Conservation (phyloP, 208 protist species). For the Leishmania martiniquensis region DNA sequence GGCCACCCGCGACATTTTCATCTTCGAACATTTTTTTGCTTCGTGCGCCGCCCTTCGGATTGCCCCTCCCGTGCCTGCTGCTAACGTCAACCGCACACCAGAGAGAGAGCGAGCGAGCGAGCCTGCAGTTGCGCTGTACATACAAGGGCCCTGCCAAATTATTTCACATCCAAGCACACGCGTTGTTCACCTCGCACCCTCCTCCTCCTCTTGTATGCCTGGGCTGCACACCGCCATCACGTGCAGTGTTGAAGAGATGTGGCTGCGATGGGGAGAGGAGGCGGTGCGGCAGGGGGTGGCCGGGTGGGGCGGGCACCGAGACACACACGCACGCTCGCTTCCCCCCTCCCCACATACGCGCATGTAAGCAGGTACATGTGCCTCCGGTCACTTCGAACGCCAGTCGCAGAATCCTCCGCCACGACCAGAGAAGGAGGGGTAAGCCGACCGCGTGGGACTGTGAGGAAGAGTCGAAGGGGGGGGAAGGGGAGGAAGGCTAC, state of each 20-base stretch:
- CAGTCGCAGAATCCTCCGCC: not conserved
- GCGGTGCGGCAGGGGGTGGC: not conserved
- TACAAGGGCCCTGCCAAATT: not conserved
- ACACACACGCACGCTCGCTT: not conserved
- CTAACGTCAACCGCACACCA: not conserved
- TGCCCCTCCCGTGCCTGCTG: not conserved
- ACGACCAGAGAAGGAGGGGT: not conserved
- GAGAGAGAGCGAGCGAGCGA: not conserved
- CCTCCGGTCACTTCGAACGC: not conserved
- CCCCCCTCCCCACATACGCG: too few species aligned
- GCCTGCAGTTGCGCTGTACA: not conserved
- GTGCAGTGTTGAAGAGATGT: not conserved
- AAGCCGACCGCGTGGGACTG: not conserved
- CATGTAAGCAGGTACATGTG: not conserved
- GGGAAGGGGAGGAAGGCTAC: not conserved
- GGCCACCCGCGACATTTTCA: not conserved
- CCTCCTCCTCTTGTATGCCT: not conserved
- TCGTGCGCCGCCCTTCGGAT: not conserved
- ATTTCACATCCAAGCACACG: not conserved
- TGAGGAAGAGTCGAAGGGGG: not conserved
- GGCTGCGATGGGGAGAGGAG: not conserved
- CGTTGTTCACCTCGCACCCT: too few species aligned
- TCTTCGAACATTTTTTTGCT: not conserved
- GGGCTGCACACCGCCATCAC: not conserved
- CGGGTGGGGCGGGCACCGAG: not conserved